Percentiles rank a stretch among this genome's conserved stretches.
These are phyloP conservation scores for Cryptococcus hybrid DNA, from an alignment of 1,284 basidiomycete species.

Conservation along the genomic window DNA sequence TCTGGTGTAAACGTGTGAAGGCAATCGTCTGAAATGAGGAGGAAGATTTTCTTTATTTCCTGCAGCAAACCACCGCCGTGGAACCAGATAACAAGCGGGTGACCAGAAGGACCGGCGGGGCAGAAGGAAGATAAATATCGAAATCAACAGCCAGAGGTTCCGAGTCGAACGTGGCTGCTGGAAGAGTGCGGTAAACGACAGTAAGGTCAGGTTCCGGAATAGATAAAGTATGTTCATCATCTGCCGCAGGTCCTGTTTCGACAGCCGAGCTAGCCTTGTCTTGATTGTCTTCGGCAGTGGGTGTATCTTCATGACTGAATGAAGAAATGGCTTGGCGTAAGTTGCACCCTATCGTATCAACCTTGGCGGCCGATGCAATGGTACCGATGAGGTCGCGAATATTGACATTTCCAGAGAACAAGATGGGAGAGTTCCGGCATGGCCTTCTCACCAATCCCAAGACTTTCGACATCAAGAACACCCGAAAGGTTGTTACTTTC, in stretches of 20 bases:
- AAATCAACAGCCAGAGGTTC: slow-evolving; percentile 40
- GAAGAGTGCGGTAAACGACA: slow-evolving; percentile 31
- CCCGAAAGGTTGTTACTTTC: slow-evolving; percentile 34
- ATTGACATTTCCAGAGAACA: slow-evolving; percentile 25
- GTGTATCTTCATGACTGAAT: not conserved
- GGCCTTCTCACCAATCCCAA: slow-evolving; percentile 16
- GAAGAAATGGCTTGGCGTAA: slow-evolving; percentile 4
- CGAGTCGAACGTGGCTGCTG: slow-evolving; percentile 45
- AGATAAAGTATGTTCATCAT: slow-evolving; percentile 6
- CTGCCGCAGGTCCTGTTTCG: slow-evolving; percentile 8
- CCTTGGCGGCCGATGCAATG: slow-evolving; percentile 16
- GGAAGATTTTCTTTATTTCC: slow-evolving; percentile 49
- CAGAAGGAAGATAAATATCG: slow-evolving; percentile 42
- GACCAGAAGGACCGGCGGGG: too few relatives aligned
- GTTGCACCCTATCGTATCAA: slow-evolving; percentile 32
- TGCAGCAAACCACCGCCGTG: slow-evolving; percentile 47
- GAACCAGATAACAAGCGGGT: slow-evolving; percentile 43
- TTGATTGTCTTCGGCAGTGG: not conserved
- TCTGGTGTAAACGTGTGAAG: slow-evolving; percentile 14
- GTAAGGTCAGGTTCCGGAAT: slow-evolving; percentile 36
- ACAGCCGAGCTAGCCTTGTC: slow-evolving; percentile 1
- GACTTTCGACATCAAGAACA: slow-evolving; percentile 16
- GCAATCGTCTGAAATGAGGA: slow-evolving; percentile 43
- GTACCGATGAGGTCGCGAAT: slow-evolving; percentile 24
- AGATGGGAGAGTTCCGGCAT: slow-evolving; percentile 32